phyloP scores from a whole-genome alignment of 83 land plant species.

The Picea abies region DNA sequence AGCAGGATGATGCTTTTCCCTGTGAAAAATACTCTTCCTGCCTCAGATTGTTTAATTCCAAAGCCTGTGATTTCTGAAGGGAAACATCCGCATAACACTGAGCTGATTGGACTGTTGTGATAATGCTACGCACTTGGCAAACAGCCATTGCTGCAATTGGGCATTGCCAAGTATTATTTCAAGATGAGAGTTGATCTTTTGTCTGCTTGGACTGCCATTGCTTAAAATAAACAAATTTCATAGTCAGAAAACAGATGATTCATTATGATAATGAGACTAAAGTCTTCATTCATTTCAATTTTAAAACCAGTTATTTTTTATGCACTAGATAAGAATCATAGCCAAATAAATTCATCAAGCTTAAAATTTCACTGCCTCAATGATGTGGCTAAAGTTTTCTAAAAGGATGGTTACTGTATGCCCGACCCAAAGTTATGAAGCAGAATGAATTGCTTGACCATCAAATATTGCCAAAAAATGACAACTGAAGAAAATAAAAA shows the following conservation, averaged over 20 bases:
- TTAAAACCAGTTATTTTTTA: neutral
- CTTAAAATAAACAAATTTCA: neutral
- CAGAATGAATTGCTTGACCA: neutral
- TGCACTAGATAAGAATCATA: neutral
- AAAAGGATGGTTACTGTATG: neutral
- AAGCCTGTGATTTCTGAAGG: neutral
- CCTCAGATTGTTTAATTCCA: neutral
- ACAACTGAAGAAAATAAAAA: neutral
- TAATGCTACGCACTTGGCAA: neutral
- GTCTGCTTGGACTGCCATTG: neutral
- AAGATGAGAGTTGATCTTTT: neutral
- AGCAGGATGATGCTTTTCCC: constrained; percentile 19
- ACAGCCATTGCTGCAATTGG: constrained; percentile 7
- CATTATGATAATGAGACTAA: neutral
- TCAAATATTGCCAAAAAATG: neutral
- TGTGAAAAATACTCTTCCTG: neutral
- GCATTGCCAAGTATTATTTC: constrained; percentile 9
- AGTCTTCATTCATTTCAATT: neutral
- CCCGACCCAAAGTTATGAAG: neutral
- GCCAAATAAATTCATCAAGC: neutral
- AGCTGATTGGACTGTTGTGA: constrained; percentile 1
- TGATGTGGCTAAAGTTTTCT: no score
- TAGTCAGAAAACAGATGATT: neutral
- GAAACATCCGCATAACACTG: constrained; percentile 6
- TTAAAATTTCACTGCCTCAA: neutral